phyloP scores from a whole-genome alignment of 306 rosid species.

The Amphicarpaea edgeworthii region DNA sequence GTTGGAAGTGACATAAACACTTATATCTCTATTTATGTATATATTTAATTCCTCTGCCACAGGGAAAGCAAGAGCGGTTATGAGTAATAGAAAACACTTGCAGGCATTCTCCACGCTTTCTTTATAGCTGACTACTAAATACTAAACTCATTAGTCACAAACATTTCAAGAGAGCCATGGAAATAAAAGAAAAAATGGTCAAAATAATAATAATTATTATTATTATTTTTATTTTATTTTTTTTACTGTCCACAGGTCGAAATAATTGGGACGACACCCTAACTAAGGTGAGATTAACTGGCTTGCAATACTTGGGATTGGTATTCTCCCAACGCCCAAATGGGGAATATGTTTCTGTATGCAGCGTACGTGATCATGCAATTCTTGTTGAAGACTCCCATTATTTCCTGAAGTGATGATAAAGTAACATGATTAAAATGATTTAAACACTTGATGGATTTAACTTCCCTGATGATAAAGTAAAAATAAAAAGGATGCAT shows the following conservation, averaged over 20 bases:
- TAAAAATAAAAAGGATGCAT: background rate
- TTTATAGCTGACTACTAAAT: conserved; percentile 29
- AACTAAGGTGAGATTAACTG: conserved; percentile 13
- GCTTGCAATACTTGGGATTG: conserved; percentile 57
- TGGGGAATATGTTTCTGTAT: conserved; percentile 86
- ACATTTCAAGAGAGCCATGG: background rate
- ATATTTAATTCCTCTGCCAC: conserved; percentile 5
- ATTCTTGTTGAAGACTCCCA: conserved; percentile 89
- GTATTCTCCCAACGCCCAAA: conserved; percentile 93
- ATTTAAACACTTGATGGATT: background rate
- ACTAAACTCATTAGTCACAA: conserved; percentile 25
- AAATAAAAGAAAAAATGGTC: background rate
- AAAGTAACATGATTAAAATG: conserved; percentile 22
- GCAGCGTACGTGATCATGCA: conserved; percentile 88
- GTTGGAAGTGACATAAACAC: background rate
- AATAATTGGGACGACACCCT: background rate
- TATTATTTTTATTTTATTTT: background rate
- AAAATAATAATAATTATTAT: background rate
- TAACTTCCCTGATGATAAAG: background rate
- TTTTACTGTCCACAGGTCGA: conserved; percentile 3
- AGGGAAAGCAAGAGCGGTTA: conserved; percentile 21
- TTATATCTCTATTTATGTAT: background rate
- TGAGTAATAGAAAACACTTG: background rate
- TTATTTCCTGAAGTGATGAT: conserved; percentile 67
- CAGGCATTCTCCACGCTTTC: background rate